phyloP scores from a whole-genome alignment of 2,329 filamentous ascomycete genomes.

The Phialophora expanda region DNA sequence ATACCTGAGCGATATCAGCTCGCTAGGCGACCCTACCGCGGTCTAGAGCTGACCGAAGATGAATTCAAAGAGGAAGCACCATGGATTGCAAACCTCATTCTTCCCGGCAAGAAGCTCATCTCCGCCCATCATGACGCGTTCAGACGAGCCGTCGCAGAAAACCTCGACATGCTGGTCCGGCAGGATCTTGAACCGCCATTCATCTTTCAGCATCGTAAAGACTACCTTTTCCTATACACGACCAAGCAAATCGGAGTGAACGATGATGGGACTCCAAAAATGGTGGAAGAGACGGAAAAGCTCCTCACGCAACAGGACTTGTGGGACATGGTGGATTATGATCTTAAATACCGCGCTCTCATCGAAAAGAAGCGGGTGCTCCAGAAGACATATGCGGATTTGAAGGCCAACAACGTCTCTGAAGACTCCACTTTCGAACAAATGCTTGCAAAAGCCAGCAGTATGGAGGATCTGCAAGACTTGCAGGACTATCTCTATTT shows the following conservation, averaged over 20 bases:
- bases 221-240: conserved; percentile 90
- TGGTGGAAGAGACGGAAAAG: conserved; percentile 79
- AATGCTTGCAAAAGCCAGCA: conserved; percentile 77
- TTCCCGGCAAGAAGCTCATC: conserved; percentile 80
- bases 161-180: conserved; percentile 91
- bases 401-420: conserved; percentile 70
- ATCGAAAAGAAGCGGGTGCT: conserved; percentile 89
- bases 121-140: conserved; percentile 79
- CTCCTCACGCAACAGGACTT: conserved; percentile 89
- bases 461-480: conserved; percentile 95
- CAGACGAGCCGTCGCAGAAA: conserved; percentile 84
- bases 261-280: conserved; percentile 69
- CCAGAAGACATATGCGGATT: conserved; percentile 75
- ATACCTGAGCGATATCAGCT: conserved; percentile 94
- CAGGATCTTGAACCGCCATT: conserved; percentile 96
- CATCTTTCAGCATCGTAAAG: conserved; percentile 96
- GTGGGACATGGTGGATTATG: conserved; percentile 92
- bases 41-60: conserved; percentile 78
- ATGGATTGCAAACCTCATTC: conserved; percentile 90
- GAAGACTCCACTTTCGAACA: conserved; percentile 78
- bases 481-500: conserved; percentile 97
- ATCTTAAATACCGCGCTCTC: conserved; percentile 92
- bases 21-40: conserved; percentile 84
- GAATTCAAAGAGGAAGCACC: conserved; percentile 86
- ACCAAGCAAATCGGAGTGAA: conserved; percentile 71